Evolutionary conservation across 768 basidiomycete genomes (phyloP), one percentile per base, ranked within the genome.

Genomic region (Tricholoma terreum): DNA sequence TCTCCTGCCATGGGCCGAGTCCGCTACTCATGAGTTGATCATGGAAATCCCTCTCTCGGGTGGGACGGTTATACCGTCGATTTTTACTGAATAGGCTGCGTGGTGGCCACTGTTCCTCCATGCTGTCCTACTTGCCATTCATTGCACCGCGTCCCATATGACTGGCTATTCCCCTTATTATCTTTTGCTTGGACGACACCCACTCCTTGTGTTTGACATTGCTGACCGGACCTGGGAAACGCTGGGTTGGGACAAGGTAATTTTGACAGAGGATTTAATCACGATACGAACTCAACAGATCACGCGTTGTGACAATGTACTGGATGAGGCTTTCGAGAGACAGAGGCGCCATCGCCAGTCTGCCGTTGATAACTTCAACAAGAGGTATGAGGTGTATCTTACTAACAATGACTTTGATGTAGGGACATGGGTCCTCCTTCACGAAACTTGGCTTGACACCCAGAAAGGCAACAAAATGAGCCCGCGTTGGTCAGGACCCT

Each of bases 371-470:
- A 59, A 69, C 17, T 63, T 69, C 38, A 62, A 65, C 9, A 52
- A 58, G 17, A 62, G 50, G 15, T 49, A 62, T 21, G 56, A 50
- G 7, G 51, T 48, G 12, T 49, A 57, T n/a, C n/a, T n/a, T n/a
- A n/a, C n/a, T n/a, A n/a, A n/a, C n/a, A n/a, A n/a, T n/a, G n/a
- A n/a, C n/a, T 69, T 64, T 55, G 56, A 64, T 8, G 38, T 57
- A 1, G 71, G 73, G 0, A 68, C 67, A 38, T 72, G 66, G 63
- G 72, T n/a, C n/a, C n/a, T 73, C 0, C 60, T 71, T 11, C 69
- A 69, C 24, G 66, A 74, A 62, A 68, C 73, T 0, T 63, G 65
- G 59, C 50, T 73, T 0, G 68, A 73, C 50, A 53, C 56, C 0
- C 70, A 69, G 52, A 65, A 66, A 7, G 69, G 72, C 0, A 61